A percentile compares a stretch with the other conserved stretches of the same genome.
Evolutionary conservation across 306 rosid species (phyloP).

Genomic region (Sechiopsis laciniata): DNA sequence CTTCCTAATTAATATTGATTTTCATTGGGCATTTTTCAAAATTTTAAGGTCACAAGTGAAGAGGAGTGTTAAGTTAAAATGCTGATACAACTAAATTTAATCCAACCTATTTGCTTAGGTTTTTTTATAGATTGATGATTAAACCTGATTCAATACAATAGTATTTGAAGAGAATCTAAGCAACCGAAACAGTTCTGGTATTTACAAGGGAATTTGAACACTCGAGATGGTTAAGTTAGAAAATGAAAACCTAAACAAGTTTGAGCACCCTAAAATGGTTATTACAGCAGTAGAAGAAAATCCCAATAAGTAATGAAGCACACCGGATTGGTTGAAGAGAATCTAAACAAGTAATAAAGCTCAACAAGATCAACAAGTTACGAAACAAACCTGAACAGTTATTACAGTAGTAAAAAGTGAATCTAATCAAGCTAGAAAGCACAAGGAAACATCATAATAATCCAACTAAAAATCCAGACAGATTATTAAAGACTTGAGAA

Average conservation of each 20-base stretch:
- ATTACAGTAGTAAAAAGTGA: not conserved
- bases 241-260: not conserved
- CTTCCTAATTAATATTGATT: no score
- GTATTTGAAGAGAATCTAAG: not conserved
- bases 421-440: not conserved
- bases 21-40: no score
- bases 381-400: not conserved
- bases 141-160: no score
- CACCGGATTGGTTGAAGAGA: slow-evolving; percentile 11
- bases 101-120: no score
- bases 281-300: not conserved
- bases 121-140: no score
- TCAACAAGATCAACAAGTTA: not conserved
- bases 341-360: not conserved
- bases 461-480: not conserved
- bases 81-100: no score
- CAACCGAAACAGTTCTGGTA: not conserved
- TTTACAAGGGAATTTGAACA: slow-evolving; percentile 5
- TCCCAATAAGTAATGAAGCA: not conserved
- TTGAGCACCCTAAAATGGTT: not conserved
- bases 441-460: not conserved
- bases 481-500: not conserved
- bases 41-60: no score
- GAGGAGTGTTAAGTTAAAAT: no score
- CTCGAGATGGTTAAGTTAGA: not conserved